Percentiles rank a stretch among this genome's conserved stretches.
Conservation (phyloP, 164 flowering plant species). For the Vitis rupestris region DNA sequence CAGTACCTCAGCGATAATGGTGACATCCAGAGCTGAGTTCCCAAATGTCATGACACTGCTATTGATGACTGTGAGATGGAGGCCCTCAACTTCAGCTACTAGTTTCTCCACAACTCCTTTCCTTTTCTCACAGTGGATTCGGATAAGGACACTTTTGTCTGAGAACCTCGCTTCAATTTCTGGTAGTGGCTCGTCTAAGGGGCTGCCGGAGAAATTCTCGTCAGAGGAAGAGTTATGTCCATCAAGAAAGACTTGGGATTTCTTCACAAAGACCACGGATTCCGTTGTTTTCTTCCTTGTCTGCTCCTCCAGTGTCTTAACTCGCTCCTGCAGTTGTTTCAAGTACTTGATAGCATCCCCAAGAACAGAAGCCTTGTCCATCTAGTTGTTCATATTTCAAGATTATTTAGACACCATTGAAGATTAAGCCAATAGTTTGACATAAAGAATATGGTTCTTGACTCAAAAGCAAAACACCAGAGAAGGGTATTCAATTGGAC, state of each 20-base stretch:
- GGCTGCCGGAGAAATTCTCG: slow-evolving; percentile 24
- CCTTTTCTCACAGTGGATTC: slow-evolving; percentile 73
- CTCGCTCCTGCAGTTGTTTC: slow-evolving; percentile 80
- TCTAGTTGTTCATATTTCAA: slow-evolving; percentile 31
- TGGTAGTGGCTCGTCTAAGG: slow-evolving; percentile 47
- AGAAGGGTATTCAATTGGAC: not conserved
- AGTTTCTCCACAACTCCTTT: slow-evolving; percentile 60
- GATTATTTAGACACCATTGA: not conserved
- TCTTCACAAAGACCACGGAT: slow-evolving; percentile 67
- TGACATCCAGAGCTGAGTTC: slow-evolving; percentile 55
- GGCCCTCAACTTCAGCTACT: slow-evolving; percentile 60
- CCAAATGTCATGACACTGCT: slow-evolving; percentile 66
- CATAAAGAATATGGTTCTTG: too few relatives aligned
- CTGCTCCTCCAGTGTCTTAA: slow-evolving; percentile 73
- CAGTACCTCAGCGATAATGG: slow-evolving; percentile 73
- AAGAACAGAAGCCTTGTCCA: slow-evolving; percentile 94
- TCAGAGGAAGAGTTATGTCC: slow-evolving; percentile 39
- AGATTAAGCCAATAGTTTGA: not conserved
- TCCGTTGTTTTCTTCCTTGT: slow-evolving; percentile 53
- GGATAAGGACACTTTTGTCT: slow-evolving; percentile 62
- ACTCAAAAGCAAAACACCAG: not conserved
- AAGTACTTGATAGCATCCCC: slow-evolving; percentile 83
- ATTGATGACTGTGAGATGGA: slow-evolving; percentile 53
- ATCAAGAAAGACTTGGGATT: slow-evolving; percentile 45
- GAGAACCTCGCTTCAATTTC: slow-evolving; percentile 84